Evolutionary conservation across 352 stramenopile genomes (phyloP).

Genomic region (Phytophthora boehmeriae): DNA sequence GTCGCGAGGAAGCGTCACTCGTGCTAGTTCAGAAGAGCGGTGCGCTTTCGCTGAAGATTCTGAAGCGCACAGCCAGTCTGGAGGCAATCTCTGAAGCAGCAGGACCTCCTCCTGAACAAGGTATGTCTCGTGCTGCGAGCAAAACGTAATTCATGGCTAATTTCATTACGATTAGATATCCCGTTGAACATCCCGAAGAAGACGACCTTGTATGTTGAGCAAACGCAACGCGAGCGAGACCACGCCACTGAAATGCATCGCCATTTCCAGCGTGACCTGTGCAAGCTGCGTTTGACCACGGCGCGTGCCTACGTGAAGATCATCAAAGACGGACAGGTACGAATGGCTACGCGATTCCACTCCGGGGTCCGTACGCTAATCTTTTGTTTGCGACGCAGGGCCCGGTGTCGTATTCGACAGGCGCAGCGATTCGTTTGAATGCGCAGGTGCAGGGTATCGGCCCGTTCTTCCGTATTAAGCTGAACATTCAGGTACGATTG

Average conservation of each 20-base stretch:
- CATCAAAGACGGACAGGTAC: conserved; percentile 87
- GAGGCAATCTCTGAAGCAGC: conserved; percentile 73
- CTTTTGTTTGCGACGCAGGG: conserved; percentile 35
- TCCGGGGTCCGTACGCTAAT: too few species aligned
- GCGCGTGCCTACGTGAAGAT: conserved; percentile 91
- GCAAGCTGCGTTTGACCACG: conserved; percentile 87
- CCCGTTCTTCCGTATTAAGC: conserved; percentile 82
- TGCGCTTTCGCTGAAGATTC: conserved; percentile 86
- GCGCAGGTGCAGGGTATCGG: conserved; percentile 84
- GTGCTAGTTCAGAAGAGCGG: conserved; percentile 83
- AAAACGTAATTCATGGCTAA: too few species aligned
- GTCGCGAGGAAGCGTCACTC: conserved; percentile 86
- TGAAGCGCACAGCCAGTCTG: conserved; percentile 86
- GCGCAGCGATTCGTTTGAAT: conserved; percentile 78
- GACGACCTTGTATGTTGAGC: conserved; percentile 94
- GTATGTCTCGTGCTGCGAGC: conserved; percentile 14
- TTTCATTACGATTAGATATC: conserved; percentile 69
- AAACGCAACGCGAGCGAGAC: conserved; percentile 91
- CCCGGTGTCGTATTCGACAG: conserved; percentile 73
- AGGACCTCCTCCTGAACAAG: conserved; percentile 87
- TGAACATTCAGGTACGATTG: conserved; percentile 68
- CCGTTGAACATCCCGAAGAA: conserved; percentile 94
- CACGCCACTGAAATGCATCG: conserved; percentile 92
- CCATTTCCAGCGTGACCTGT: conserved; percentile 91
- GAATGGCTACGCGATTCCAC: background rate